Conservation (phyloP, 805 yeast species). For the Wickerhamiella spandovensis region DNA sequence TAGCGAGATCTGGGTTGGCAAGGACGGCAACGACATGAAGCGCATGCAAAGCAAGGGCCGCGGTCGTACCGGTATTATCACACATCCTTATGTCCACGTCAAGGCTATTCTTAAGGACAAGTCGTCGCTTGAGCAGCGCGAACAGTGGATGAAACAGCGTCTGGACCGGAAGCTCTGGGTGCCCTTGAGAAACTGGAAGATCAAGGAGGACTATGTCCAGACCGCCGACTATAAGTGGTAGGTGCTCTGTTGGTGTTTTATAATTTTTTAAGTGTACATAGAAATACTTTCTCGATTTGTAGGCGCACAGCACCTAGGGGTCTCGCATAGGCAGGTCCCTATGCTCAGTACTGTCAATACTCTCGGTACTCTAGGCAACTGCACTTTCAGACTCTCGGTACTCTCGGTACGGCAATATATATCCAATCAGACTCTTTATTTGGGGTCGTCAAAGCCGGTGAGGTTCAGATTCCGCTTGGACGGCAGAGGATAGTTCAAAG, state of each 20-base stretch:
- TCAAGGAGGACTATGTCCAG: constrained; percentile 26
- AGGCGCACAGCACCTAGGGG: too few relatives aligned
- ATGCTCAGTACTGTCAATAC: too few relatives aligned
- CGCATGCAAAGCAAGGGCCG: constrained; percentile 77
- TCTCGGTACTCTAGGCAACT: too few relatives aligned
- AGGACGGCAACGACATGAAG: constrained; percentile 64
- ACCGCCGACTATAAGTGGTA: constrained; percentile 27
- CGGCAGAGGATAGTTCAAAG: constrained; percentile 32
- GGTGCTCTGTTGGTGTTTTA: neutral
- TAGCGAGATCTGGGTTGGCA: constrained; percentile 80
- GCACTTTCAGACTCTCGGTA: too few relatives aligned
- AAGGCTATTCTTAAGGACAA: constrained; percentile 61
- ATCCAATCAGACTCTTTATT: constrained; percentile 5
- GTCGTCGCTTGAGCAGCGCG: constrained; percentile 42
- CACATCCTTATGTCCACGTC: constrained; percentile 68
- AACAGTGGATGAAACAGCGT: constrained; percentile 33
- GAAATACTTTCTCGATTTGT: too few relatives aligned
- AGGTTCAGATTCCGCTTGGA: constrained; percentile 18
- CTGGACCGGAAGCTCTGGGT: constrained; percentile 39
- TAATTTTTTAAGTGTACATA: neutral
- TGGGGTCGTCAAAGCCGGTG: constrained; percentile 25
- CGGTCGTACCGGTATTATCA: constrained; percentile 72
- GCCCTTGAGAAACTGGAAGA: constrained; percentile 25
- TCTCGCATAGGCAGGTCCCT: too few relatives aligned
- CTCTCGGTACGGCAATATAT: too few relatives aligned